These are phyloP conservation scores for Salix brachista DNA, from an alignment of 345 rosid species.

Conservation along the genomic window DNA sequence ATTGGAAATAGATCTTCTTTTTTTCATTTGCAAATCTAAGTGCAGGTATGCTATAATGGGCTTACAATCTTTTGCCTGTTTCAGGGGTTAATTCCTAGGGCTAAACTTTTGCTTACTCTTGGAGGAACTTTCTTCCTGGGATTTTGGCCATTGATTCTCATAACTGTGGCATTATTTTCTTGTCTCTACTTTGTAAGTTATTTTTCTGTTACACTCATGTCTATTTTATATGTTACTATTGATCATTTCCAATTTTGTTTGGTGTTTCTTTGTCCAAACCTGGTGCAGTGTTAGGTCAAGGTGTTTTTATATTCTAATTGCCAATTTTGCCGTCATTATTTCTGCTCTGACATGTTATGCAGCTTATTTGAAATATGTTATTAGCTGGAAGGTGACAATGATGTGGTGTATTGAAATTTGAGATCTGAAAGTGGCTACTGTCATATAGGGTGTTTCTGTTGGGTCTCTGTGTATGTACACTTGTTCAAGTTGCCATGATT, in stretches of 20 bases:
- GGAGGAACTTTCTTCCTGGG: slow-evolving; percentile 94
- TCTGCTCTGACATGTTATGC: not conserved
- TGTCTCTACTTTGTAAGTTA: slow-evolving; percentile 74
- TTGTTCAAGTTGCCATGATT: not conserved
- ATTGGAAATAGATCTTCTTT: not conserved
- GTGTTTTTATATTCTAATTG: not conserved
- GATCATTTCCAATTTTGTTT: not conserved
- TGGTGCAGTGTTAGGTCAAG: not conserved
- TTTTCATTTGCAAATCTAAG: not conserved
- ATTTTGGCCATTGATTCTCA: slow-evolving; percentile 77
- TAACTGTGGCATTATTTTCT: slow-evolving; percentile 61
- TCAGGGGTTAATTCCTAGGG: slow-evolving; percentile 93
- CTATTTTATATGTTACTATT: not conserved
- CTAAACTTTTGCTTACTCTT: slow-evolving; percentile 62
- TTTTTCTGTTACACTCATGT: not conserved
- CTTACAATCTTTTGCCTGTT: slow-evolving; percentile 23
- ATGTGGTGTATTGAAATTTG: not conserved
- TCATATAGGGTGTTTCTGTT: not conserved
- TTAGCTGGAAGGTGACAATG: not conserved
- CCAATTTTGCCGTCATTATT: not conserved
- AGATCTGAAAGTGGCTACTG: not conserved
- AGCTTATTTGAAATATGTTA: not conserved
- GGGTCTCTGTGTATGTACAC: not conserved
- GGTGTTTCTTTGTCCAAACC: not conserved
- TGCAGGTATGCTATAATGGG: not conserved